These are phyloP conservation scores for Apiospora saccharicola DNA, from an alignment of 2,329 filamentous ascomycete genomes.

Conservation along the genomic window DNA sequence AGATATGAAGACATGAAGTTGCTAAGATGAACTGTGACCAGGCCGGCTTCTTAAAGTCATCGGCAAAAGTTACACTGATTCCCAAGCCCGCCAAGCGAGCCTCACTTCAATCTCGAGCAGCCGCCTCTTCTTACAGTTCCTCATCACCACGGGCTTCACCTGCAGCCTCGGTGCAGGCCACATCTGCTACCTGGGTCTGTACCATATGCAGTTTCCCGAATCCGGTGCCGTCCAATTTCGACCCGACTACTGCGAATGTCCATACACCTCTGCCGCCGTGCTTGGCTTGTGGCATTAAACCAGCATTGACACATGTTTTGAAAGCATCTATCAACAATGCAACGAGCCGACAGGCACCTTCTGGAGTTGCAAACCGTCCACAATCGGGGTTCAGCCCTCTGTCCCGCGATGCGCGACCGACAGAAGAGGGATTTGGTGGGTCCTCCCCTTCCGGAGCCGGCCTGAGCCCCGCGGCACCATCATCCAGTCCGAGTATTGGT, in stretches of 20 bases:
- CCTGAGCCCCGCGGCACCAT: neutral
- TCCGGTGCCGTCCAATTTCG: slow-evolving; percentile 90
- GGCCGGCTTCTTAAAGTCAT: slow-evolving; percentile 94
- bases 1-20: neutral
- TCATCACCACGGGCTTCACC: slow-evolving; percentile 54
- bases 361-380: slow-evolving; percentile 27
- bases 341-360: slow-evolving; percentile 52
- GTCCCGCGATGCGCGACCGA: slow-evolving; percentile 10
- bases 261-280: slow-evolving; percentile 87
- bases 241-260: slow-evolving; percentile 79
- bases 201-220: slow-evolving; percentile 96
- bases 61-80: slow-evolving; percentile 87
- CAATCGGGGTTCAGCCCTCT: slow-evolving; percentile 25
- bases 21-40: slow-evolving; percentile 42
- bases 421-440: neutral
- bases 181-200: slow-evolving; percentile 89
- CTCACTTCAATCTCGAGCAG: slow-evolving; percentile 62
- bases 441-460: neutral
- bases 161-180: slow-evolving; percentile 56
- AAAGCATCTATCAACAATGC: slow-evolving; percentile 86
- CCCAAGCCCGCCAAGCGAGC: slow-evolving; percentile 79
- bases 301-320: slow-evolving; percentile 79
- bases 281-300: slow-evolving; percentile 92
- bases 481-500: neutral
- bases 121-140: slow-evolving; percentile 54